Percentiles rank a stretch among this genome's conserved stretches.
Evolutionary conservation across 225 moss, liverwort and hornwort genomes (phyloP).

Genomic region (Sphagnum tenellum): DNA sequence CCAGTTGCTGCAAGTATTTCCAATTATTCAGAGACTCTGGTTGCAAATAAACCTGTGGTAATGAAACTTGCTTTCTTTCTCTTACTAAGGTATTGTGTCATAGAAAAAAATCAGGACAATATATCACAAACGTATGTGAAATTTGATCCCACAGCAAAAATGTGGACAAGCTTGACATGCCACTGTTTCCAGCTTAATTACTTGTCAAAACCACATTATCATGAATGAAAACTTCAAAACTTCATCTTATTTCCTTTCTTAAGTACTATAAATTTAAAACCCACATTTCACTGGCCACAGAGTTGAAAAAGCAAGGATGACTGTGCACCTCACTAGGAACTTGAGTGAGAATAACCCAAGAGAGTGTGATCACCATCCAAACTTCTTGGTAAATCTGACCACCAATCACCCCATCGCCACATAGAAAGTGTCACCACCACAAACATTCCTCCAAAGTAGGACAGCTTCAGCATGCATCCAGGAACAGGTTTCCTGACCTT

Average conservation of each 20-base stretch:
- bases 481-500: too few relatives aligned
- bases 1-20: constrained; percentile 42
- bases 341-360: constrained; percentile 27
- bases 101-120: too few relatives aligned
- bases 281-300: not conserved
- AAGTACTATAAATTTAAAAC: constrained; percentile 3
- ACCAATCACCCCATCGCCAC: too few relatives aligned
- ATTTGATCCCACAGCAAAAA: too few relatives aligned
- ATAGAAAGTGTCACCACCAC: not conserved
- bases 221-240: not conserved
- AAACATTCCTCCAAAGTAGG: too few relatives aligned
- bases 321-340: constrained; percentile 30
- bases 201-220: not conserved
- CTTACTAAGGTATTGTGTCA: too few relatives aligned
- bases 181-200: too few relatives aligned
- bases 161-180: too few relatives aligned
- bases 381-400: not conserved
- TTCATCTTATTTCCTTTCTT: constrained; percentile 7
- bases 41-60: constrained; percentile 52
- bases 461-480: too few relatives aligned
- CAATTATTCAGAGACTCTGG: constrained; percentile 71
- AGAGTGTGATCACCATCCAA: constrained; percentile 2
- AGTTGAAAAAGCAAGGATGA: constrained; percentile 6
- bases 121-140: too few relatives aligned
- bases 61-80: constrained; percentile 41